A percentile compares a stretch with the other conserved stretches of the same genome.
Conservation (phyloP, 306 rosid species). For the Casuarina cunninghamiana region DNA sequence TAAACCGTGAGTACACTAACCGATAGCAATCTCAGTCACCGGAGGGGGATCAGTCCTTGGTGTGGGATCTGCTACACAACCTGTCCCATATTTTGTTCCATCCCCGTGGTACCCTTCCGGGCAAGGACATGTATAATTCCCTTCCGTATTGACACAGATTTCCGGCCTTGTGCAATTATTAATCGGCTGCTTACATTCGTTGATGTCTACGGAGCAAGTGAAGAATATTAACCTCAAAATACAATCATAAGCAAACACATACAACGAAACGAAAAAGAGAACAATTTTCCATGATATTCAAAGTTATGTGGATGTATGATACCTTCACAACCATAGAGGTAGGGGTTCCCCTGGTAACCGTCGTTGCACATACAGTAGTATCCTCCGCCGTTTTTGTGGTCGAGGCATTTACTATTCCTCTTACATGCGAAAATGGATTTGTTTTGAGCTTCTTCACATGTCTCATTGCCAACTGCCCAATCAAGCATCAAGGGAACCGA, state of each 20-base stretch:
- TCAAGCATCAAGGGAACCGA: not conserved
- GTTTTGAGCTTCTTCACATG: too few species aligned
- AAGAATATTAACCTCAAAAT: too few species aligned
- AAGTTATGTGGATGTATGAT: too few species aligned
- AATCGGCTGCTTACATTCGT: not conserved
- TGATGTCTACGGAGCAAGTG: not conserved
- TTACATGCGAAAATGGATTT: not conserved
- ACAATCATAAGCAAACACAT: too few species aligned
- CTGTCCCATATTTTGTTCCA: not conserved
- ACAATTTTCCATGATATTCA: too few species aligned
- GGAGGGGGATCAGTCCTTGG: too few species aligned
- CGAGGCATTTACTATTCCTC: not conserved
- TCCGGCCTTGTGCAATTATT: not conserved
- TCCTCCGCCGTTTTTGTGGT: not conserved
- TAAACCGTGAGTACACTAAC: too few species aligned
- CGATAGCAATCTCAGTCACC: too few species aligned
- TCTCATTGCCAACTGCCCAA: constrained; percentile 13
- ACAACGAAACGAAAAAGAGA: too few species aligned
- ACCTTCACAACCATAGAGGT: too few species aligned
- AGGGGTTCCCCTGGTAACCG: constrained; percentile 20
- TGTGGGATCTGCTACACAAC: too few species aligned
- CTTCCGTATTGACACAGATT: not conserved
- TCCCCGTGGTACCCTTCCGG: constrained; percentile 16
- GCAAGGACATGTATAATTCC: constrained; percentile 6
- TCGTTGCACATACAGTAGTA: constrained; percentile 27